Evolutionary conservation across 164 flowering plant genomes (phyloP), one percentile per base, ranked within the genome.

Genomic region (Nymphaea colorata): DNA sequence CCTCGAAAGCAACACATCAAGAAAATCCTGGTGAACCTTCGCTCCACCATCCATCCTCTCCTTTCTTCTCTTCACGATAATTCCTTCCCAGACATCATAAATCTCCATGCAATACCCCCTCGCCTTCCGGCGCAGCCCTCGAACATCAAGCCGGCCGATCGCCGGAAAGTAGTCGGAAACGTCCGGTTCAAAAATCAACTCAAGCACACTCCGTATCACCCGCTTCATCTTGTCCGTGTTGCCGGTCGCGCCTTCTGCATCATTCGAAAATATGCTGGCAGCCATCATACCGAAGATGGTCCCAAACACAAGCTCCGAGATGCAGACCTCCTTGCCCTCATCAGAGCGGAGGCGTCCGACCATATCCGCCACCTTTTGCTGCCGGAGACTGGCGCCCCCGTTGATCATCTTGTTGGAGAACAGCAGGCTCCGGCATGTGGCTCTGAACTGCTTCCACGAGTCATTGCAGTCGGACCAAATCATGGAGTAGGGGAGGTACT

Each of bases 361-460:
- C 76, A 77, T 65, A 6, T 77, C 75, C 57, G 8, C 15, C 4
- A 68, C 76, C 51, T 74, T 77, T 4, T 55, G 47, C 68, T 81
- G 82, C 55, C 84, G 73, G 45, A 76, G 0, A 3, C 43, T 15
- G 3, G 76, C 74, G 67, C 78, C 82, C 12, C 65, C 45, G 43
- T 79, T 76, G 15, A 83, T 59, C 63, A 75, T 72, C 67, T 75
- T 79, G 3, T 66, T 60, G 0, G 82, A 67, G 42, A 83, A 83
- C 25, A 83, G 67, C 59, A 79, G 80, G 0, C 73, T 72, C 60
- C 80, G 72, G 45, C 76, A 83, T 7, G 78, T 5, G 36, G 76
- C 71, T 4, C 86, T 53, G 4, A 83, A 42, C 14, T 43, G 41
- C 72, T 74, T 81, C 86, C 86, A 83, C 1, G 60, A 41, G 0